Conservation (phyloP, 768 basidiomycete genomes). For the Russula compacta region DNA sequence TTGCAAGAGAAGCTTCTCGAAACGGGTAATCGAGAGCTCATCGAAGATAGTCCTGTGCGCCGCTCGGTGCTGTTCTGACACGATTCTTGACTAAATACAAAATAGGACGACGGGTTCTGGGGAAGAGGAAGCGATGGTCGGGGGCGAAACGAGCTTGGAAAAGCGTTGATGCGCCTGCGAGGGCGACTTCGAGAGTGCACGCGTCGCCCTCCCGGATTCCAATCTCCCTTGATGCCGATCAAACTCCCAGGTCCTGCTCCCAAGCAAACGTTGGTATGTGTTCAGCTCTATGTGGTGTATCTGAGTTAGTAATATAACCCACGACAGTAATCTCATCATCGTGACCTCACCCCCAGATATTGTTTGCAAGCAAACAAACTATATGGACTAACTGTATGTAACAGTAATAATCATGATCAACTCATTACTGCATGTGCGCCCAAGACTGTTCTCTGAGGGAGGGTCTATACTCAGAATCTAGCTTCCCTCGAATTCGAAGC, state of each 20-base stretch:
- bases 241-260: neutral
- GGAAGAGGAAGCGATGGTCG: constrained; percentile 32
- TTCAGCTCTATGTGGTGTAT: neutral
- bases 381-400: neutral
- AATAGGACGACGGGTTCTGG: constrained; percentile 34
- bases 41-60: constrained; percentile 29
- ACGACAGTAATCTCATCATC: neutral
- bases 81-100: constrained; percentile 20
- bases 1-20: constrained; percentile 30
- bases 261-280: neutral
- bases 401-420: neutral
- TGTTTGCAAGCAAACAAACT: no score
- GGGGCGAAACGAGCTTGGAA: constrained; percentile 35
- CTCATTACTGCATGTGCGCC: neutral
- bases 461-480: neutral
- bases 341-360: neutral
- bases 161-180: constrained; percentile 33
- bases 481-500: neutral
- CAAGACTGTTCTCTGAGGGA: neutral
- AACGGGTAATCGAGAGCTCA: constrained; percentile 31
- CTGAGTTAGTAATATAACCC: neutral
- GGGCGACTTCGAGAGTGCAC: constrained; percentile 18
- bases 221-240: neutral
- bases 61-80: constrained; percentile 14
- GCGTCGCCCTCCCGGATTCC: neutral